A percentile compares a stretch with the other conserved stretches of the same genome.
Conservation (phyloP, 2,329 filamentous ascomycete genomes). For the Mycogone perniciosa region DNA sequence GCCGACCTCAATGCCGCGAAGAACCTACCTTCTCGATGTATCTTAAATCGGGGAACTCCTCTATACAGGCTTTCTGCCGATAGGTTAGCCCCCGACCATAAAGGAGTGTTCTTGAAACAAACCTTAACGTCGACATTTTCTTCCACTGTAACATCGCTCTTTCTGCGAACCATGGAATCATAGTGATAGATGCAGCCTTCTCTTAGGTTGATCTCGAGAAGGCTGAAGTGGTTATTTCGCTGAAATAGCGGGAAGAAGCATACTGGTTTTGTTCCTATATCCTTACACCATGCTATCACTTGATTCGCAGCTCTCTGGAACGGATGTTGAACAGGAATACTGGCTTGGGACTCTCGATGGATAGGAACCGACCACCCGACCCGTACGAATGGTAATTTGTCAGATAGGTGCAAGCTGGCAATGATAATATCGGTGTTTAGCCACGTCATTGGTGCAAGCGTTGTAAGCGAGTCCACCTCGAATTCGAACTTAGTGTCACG, state of each 20-base stretch:
- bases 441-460: neutral
- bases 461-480: neutral
- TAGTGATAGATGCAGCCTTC: constrained; percentile 6
- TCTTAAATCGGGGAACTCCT: constrained; percentile 1
- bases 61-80: too few species aligned
- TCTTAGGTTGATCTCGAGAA: constrained; percentile 8
- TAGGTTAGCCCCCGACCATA: too few species aligned
- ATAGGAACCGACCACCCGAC: constrained; percentile 12
- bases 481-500: neutral
- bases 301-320: constrained; percentile 8
- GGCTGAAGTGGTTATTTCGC: constrained; percentile 9
- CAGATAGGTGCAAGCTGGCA: constrained; percentile 12
- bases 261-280: neutral
- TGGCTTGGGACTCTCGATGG: constrained; percentile 1
- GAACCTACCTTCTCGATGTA: constrained; percentile 5
- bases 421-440: neutral
- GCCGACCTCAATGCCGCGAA: neutral
- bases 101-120: too few species aligned
- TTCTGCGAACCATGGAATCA: constrained; percentile 1
- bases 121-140: neutral
- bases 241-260: constrained; percentile 8
- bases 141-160: constrained; percentile 3
- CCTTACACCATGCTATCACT: constrained; percentile 6
- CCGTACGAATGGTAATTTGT: constrained; percentile 8
- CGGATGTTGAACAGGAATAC: constrained; percentile 1